Evolutionary conservation across 352 stramenopile species (phyloP), one percentile per base, ranked within the genome.

Genomic region (Phytophthora colocasiae): DNA sequence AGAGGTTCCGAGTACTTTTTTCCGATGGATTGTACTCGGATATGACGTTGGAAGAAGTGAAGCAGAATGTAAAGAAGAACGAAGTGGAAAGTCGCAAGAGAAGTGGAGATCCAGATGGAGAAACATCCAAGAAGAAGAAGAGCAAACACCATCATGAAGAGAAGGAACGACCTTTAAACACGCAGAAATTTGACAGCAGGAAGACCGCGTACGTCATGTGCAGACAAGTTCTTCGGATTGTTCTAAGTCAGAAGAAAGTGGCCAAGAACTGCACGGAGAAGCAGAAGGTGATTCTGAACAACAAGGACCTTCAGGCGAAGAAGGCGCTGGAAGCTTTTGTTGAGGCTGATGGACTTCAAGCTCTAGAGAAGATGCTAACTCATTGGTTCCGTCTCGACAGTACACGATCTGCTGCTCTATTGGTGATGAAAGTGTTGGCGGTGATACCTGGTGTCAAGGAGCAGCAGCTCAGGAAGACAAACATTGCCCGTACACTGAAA

Each of bases 261-360:
- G 75, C 76, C 40, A 76, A 76, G 48, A 49, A 71, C 39, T 72
- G 71, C 24, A 77, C 77, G 1, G 81, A 90, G 45, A 87, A 89
- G 66, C 83, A 90, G 46, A 65, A 78, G 14, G 56, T 72, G 4
- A 59, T 87, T 5, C 53, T 92, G n/a, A 74, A 72, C 52, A 92
- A 92, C 60, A 79, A 87, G 44, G 83, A 90, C 43, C 59, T 91
- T 24, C 76, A 86, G 67, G 78, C 85, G 39, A 32, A 90, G 51
- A 69, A 66, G 19, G 81, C 83, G 36, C 63, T 92, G 17, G 68
- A 83, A 40, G 72, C 45, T 1, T 92, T 92, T 77, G 81, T 90
- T 9, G 80, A 88, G 53, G 77, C 83, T 2, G 83, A 83, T 22
- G 83, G 83, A 40, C 60, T 92, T 4, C 53, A 60, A 2, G 62